Conservation (phyloP, 106 monocot genomes). For the Apostasia ramifera region DNA sequence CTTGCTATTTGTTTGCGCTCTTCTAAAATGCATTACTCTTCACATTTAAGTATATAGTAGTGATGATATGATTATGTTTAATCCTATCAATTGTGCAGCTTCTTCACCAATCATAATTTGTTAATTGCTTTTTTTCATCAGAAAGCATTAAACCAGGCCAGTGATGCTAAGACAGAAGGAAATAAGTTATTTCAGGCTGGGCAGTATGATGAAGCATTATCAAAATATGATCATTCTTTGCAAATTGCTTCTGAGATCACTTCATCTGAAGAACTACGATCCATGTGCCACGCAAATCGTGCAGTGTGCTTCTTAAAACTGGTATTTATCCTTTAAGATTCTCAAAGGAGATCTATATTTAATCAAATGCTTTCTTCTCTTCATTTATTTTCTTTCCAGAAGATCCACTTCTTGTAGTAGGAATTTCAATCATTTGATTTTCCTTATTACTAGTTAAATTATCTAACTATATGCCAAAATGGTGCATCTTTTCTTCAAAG, state of each 20-base stretch:
- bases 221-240: slow-evolving; percentile 55
- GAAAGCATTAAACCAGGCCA: slow-evolving; percentile 59
- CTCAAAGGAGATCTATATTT: neutral
- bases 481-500: too few relatives aligned
- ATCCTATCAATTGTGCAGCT: too few relatives aligned
- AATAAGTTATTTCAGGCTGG: slow-evolving; percentile 59
- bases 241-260: slow-evolving; percentile 60
- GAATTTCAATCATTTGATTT: too few relatives aligned
- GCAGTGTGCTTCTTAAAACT: slow-evolving; percentile 70
- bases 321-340: slow-evolving; percentile 27
- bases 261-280: slow-evolving; percentile 52
- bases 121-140: slow-evolving; percentile 13
- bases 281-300: slow-evolving; percentile 80
- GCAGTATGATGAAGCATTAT: slow-evolving; percentile 57
- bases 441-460: too few relatives aligned
- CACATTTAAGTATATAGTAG: neutral
- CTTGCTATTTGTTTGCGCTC: too few relatives aligned
- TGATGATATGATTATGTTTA: neutral
- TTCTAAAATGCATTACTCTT: too few relatives aligned
- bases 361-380: too few relatives aligned
- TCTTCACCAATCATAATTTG: neutral
- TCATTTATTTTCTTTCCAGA: too few relatives aligned
- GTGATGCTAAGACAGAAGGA: slow-evolving; percentile 68
- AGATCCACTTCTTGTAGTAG: too few relatives aligned
- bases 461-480: too few relatives aligned